Conservation (phyloP, 345 rosid genomes). For the Heritiera littoralis region DNA sequence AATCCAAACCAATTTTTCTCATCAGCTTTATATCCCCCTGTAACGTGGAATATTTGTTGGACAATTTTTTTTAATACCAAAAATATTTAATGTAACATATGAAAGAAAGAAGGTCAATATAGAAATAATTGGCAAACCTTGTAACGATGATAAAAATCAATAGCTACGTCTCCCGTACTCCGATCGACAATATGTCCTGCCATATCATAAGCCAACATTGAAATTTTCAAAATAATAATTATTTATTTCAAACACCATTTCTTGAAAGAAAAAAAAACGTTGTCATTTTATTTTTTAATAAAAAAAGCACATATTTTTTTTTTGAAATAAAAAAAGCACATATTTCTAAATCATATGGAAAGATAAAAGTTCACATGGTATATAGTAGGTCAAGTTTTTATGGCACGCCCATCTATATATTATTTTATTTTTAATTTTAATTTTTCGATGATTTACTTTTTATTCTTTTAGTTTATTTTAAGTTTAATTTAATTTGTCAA, state of each 20-base stretch:
- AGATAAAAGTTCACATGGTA: too few relatives aligned
- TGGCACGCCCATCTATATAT: too few relatives aligned
- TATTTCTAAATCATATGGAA: background rate
- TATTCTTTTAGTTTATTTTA: too few relatives aligned
- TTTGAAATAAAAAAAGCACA: too few relatives aligned
- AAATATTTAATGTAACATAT: background rate
- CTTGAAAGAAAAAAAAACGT: background rate
- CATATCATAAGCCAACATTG: background rate
- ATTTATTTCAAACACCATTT: background rate
- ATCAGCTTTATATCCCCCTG: constrained; percentile 15
- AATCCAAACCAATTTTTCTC: constrained; percentile 22
- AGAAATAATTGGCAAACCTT: constrained; percentile 37
- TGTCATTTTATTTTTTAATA: too few relatives aligned
- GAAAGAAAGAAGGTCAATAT: background rate
- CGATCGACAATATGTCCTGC: constrained; percentile 18
- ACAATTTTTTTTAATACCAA: background rate
- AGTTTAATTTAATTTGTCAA: too few relatives aligned
- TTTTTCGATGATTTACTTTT: too few relatives aligned
- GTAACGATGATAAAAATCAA: constrained; percentile 58
- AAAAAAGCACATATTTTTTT: too few relatives aligned
- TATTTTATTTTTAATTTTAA: too few relatives aligned
- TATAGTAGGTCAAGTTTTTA: too few relatives aligned
- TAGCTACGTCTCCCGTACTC: constrained; percentile 39
- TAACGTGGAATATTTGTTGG: background rate
- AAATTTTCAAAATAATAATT: background rate